Evolutionary conservation across 345 rosid species (phyloP), one percentile per base, ranked within the genome.

Genomic region (Hibiscus syriacus): DNA sequence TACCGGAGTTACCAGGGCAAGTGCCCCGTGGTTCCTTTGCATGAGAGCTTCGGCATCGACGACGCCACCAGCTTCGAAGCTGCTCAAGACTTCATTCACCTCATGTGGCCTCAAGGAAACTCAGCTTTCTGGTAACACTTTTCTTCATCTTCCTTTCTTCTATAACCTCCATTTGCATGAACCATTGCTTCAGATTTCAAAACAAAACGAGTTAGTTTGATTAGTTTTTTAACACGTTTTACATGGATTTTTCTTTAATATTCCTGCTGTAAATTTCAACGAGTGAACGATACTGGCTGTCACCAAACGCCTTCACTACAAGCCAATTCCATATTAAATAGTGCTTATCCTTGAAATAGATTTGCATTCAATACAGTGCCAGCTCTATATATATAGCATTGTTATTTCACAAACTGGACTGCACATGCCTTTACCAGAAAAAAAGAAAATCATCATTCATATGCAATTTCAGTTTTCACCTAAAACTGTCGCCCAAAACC

Each of bases 101-200:
- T 66, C 45, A 66, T 66, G 70, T 66, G 70, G 70, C 70, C 70
- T 50, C 69, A 66, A 30, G 69, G 69, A 66, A 66, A 50, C 69
- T 46, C 41, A 1, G 6, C 43, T 0, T 66, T 66, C 29, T 17
- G 69, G 69, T 66, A 65, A 41, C 5, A 9, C n/a, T n/a, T 19
- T 38, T 20, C 4, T 60, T 38, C 30, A 19, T 19, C 1, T 10
- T 38, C 19, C 2, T 8, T n/a, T n/a, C n/a, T n/a, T n/a, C n/a
- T n/a, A n/a, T n/a, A n/a, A n/a, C n/a, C n/a, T n/a, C n/a, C n/a
- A n/a, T n/a, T n/a, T n/a, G n/a, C n/a, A n/a, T n/a, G n/a, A n/a
- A n/a, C n/a, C n/a, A n/a, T n/a, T n/a, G n/a, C n/a, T n/a, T n/a
- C n/a, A 30, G 23, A 9, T 30, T 58, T 57, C 20, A 30, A 30